Conservation (phyloP, 1,284 basidiomycete species). For the Moesziomyces antarcticus region DNA sequence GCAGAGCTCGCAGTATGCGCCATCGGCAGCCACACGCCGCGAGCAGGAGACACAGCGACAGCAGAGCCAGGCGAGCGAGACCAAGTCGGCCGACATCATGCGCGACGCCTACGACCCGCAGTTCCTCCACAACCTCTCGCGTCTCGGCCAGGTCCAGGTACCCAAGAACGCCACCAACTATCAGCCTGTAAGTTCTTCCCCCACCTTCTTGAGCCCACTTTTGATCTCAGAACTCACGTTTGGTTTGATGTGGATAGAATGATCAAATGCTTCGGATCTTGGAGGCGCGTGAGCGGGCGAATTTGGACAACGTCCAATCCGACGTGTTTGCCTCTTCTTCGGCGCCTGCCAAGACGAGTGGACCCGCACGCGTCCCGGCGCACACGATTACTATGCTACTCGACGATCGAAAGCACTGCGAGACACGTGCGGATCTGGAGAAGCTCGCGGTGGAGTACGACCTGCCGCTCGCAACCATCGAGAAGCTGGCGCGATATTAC, state of each 20-base stretch:
- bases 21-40: conserved; percentile 17
- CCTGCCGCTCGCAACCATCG: conserved; percentile 34
- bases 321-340: conserved; percentile 1
- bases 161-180: conserved; percentile 48
- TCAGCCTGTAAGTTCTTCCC: conserved; percentile 24
- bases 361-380: conserved; percentile 25
- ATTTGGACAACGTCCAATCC: conserved; percentile 20
- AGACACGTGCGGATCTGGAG: conserved; percentile 39
- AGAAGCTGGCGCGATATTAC: conserved; percentile 36
- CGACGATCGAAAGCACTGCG: conserved; percentile 53
- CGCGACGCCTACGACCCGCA: conserved; percentile 51
- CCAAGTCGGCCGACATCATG: conserved; percentile 47
- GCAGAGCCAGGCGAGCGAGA: conserved; percentile 39
- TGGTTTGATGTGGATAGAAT: conserved; percentile 13
- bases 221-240: no score
- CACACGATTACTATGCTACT: conserved; percentile 40
- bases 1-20: conserved; percentile 25
- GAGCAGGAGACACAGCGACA: conserved; percentile 35
- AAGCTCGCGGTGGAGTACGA: conserved; percentile 49
- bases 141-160: conserved; percentile 43
- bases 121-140: conserved; percentile 45
- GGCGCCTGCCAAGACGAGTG: neutral
- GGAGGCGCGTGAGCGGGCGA: conserved; percentile 38
- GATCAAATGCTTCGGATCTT: conserved; percentile 54
- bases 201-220: no score